Percentiles rank a stretch among this genome's conserved stretches.
These are phyloP conservation scores for Aspergillus sp. DNA, from an alignment of 2,329 filamentous ascomycete species.

Conservation along the genomic window DNA sequence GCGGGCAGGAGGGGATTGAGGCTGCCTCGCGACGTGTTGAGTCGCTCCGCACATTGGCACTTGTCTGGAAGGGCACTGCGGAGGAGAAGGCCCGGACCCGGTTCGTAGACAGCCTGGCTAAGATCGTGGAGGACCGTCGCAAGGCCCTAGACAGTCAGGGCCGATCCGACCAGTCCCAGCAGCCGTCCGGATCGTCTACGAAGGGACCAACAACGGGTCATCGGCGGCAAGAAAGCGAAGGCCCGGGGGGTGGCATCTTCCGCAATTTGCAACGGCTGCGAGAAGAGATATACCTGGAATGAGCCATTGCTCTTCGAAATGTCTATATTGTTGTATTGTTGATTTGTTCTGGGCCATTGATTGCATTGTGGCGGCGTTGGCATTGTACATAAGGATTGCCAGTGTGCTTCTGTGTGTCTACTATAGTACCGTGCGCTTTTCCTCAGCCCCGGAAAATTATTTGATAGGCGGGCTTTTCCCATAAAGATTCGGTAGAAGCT, in stretches of 20 bases:
- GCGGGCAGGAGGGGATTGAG: slow-evolving; percentile 64
- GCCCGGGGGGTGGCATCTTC: slow-evolving; percentile 53
- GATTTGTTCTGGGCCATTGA: neutral
- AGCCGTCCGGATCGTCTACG: slow-evolving; percentile 1
- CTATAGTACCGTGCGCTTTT: neutral
- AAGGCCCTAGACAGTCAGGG: slow-evolving; percentile 47
- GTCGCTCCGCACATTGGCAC: slow-evolving; percentile 71
- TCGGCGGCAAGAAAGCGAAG: slow-evolving; percentile 34
- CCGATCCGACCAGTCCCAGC: slow-evolving; percentile 32
- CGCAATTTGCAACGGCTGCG: slow-evolving; percentile 55
- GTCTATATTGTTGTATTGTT: neutral
- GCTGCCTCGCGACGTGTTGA: slow-evolving; percentile 74
- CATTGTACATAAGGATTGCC: neutral
- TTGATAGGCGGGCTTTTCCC: slow-evolving; percentile 1
- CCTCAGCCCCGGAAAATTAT: neutral
- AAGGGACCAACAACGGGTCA: slow-evolving; percentile 15
- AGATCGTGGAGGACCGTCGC: slow-evolving; percentile 75
- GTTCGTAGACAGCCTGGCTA: slow-evolving; percentile 79
- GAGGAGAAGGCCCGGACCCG: slow-evolving; percentile 83
- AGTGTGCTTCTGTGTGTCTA: neutral
- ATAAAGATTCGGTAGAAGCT: neutral
- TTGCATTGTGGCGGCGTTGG: neutral
- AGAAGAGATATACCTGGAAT: slow-evolving; percentile 57
- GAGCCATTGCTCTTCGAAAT: slow-evolving; percentile 4
- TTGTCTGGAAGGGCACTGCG: slow-evolving; percentile 93